Evolutionary conservation across 2,329 filamentous ascomycete genomes (phyloP), one percentile per base, ranked within the genome.

Genomic region (Lecanicillium sp.): DNA sequence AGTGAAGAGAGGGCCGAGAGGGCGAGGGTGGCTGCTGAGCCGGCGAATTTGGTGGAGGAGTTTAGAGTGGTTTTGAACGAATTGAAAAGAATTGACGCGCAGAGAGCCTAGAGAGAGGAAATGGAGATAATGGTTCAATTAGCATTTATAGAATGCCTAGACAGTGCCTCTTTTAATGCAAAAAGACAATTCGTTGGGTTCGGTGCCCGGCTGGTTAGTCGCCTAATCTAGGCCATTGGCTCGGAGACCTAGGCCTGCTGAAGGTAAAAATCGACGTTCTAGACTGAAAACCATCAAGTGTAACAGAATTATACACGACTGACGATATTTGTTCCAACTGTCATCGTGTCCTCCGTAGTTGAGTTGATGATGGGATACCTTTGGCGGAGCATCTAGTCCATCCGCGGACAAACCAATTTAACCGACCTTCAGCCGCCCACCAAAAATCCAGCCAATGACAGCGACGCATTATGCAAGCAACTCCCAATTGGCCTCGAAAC

Each of bases 381-480:
- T n/a, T n/a, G n/a, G n/a, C n/a, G n/a, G n/a, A n/a, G n/a, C n/a
- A n/a, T n/a, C n/a, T n/a, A n/a, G 22, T 6, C 22, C 22, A 11
- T 6, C 22, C 22, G 11, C 22, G 7, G 11, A 25, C 6, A 25
- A 25, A 6, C 6, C 22, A 25, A 25, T 20, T 31, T 40, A 45
- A 29, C 55, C 54, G 55, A 53, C 22, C 40, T 45, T 55, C 44
- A 52, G 34, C 54, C 53, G 51, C 42, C 14, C 12, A 29, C 19
- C 34, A 22, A 19, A 27, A 22, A 5, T 3, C n/a, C 9, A 33
- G 33, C 57, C 57, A 59, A 59, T 59, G 56, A 59, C 28, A 29
- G 30, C 43, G 34, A 37, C 39, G 35, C 46, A 58, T 58, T 58
- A 57, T 56, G 47, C 55, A 58, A 58, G 55, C 56, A 58, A 51